phyloP scores from a whole-genome alignment of 2,329 filamentous ascomycete species.

The Diaporthe ilicicola region DNA sequence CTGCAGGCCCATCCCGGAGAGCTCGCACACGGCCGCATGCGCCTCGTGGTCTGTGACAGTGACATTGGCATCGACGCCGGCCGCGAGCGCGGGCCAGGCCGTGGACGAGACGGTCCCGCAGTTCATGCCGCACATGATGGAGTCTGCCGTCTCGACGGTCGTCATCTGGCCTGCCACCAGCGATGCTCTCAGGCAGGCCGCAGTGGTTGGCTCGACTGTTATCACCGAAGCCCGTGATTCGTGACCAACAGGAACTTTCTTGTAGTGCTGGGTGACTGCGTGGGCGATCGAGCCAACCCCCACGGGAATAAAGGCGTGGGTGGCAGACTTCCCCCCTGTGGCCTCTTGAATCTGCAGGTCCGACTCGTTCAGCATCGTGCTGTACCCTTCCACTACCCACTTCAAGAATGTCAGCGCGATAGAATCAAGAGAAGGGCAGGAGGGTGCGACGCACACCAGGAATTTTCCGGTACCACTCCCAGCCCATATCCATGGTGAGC shows the following conservation, averaged over 20 bases:
- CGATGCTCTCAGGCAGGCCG: slow-evolving; percentile 64
- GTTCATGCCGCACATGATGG: slow-evolving; percentile 79
- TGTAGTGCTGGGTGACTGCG: slow-evolving; percentile 73
- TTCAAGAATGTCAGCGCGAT: slow-evolving; percentile 38
- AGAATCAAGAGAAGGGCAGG: no score
- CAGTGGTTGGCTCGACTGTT: slow-evolving; percentile 75
- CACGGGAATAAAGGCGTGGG: slow-evolving; percentile 69
- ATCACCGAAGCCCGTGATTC: slow-evolving; percentile 55
- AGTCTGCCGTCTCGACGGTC: slow-evolving; percentile 63
- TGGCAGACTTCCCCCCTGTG: slow-evolving; percentile 47
- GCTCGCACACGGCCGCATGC: slow-evolving; percentile 64
- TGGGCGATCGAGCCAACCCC: slow-evolving; percentile 80
- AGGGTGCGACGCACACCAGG: slow-evolving; percentile 55
- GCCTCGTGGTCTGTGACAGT: slow-evolving; percentile 70
- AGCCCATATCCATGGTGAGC: slow-evolving; percentile 75
- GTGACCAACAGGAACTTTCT: slow-evolving; percentile 41
- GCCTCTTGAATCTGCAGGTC: slow-evolving; percentile 65
- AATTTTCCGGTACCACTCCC: slow-evolving; percentile 71
- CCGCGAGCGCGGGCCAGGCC: slow-evolving; percentile 68
- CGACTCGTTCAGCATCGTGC: slow-evolving; percentile 74
- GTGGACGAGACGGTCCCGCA: slow-evolving; percentile 74
- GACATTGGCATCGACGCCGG: slow-evolving; percentile 67
- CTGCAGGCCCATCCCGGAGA: slow-evolving; percentile 55
- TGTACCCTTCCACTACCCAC: slow-evolving; percentile 83
- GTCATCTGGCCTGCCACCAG: slow-evolving; percentile 57